Evolutionary conservation across 768 basidiomycete genomes (phyloP), one percentile per base, ranked within the genome.

Genomic region (Asterophora parasitica): DNA sequence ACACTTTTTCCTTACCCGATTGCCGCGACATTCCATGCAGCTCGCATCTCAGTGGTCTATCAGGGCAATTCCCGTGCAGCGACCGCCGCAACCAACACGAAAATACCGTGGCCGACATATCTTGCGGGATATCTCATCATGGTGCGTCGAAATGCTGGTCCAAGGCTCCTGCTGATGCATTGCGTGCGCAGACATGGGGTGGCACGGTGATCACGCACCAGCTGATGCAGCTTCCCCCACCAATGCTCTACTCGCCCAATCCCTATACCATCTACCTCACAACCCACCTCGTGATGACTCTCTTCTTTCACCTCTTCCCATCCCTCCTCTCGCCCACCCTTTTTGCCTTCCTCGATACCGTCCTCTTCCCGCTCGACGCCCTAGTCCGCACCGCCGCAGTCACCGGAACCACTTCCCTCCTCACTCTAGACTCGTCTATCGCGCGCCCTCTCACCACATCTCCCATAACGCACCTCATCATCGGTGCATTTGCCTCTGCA

Each of bases 301-400:
- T 61, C 8, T 41, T 78, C 15, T 74, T 77, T 55, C 39, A 55
- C 15, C 43, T 66, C 33, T 63, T 70, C 42, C 74, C 76, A 2
- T 10, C n/a, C 49, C 44, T 33, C 16, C 41, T 46, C 26, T 16
- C 26, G 19, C 49, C 31, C 19, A 7, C 52, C 36, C 56, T 68
- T 13, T 59, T 70, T 16, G 62, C 62, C 3, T 33, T 69, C 35
- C 50, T 74, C 39, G 75, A 78, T 51, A 70, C 73, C 19, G 30
- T 68, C 12, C 59, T 78, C n/a, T 75, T 75, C 59, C 76, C 76
- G 1, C 50, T 78, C 26, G 78, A 80, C 51, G 75, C 72, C 13
- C 57, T 77, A 16, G 64, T 80, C 27, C 71, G 77, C 37, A 67
- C 69, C 9, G 70, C 63, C 44, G 65, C 75, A 1, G 63, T 79